These are phyloP conservation scores for Diutina neorugosa DNA, from an alignment of 1,139 yeast genomes.

Conservation along the genomic window DNA sequence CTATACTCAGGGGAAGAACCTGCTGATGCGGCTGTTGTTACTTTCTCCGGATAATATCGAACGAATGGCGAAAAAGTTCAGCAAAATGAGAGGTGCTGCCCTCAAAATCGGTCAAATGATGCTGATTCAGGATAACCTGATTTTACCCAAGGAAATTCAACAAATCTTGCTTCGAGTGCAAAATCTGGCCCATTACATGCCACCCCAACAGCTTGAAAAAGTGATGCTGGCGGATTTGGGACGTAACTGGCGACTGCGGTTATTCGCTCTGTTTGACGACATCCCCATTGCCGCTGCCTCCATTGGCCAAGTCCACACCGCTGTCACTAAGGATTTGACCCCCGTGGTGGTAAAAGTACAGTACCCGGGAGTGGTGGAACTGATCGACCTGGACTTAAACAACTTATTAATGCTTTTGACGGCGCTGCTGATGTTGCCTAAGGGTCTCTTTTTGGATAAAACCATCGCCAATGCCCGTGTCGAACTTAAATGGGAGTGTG, in stretches of 20 bases:
- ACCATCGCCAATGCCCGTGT: slow-evolving; percentile 88
- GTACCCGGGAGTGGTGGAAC: slow-evolving; percentile 93
- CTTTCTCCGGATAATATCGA: slow-evolving; percentile 79
- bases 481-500: slow-evolving; percentile 97
- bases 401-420: slow-evolving; percentile 70
- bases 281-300: slow-evolving; percentile 96
- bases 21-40: slow-evolving; percentile 50
- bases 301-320: slow-evolving; percentile 92
- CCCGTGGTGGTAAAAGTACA: slow-evolving; percentile 94
- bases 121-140: slow-evolving; percentile 81
- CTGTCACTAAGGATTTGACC: slow-evolving; percentile 47
- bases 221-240: slow-evolving; percentile 72
- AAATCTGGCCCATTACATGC: slow-evolving; percentile 94
- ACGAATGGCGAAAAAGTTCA: slow-evolving; percentile 73
- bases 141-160: slow-evolving; percentile 78
- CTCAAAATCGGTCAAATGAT: slow-evolving; percentile 90
- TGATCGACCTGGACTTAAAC: slow-evolving; percentile 88
- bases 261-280: slow-evolving; percentile 67
- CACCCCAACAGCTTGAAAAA: slow-evolving; percentile 73
- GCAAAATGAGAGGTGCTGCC: slow-evolving; percentile 98
- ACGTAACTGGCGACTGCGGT: slow-evolving; percentile 56
- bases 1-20: slow-evolving; percentile 39
- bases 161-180: slow-evolving; percentile 75
- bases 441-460: slow-evolving; percentile 83
- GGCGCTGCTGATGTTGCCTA: slow-evolving; percentile 80